Evolutionary conservation across 768 basidiomycete species (phyloP), one percentile per base, ranked within the genome.

Genomic region (Mycena polygramma): DNA sequence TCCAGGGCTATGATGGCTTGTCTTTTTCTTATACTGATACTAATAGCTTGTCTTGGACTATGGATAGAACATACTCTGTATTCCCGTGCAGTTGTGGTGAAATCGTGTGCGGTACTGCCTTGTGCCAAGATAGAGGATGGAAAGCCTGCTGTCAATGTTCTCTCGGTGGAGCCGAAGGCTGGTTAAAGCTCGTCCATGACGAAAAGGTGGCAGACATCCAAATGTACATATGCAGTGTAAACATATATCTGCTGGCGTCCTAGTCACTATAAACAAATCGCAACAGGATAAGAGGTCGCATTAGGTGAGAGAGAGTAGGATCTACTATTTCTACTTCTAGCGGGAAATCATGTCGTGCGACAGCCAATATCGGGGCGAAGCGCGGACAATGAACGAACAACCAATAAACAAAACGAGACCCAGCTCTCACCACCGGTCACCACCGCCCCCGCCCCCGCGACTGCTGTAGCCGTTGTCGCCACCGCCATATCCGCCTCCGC

Each of bases 401-500:
- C 43, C 57, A 41, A 63, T 35, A 39, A 53, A 8, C 58, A 63
- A 59, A 20, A 59, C 9, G 9, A 35, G 36, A 30, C 24, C 26
- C 17, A 55, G 53, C 63, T 53, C 20, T 24, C 41, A 79, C 79
- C 80, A 80, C 24, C 81, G 75, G 48, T 77, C 77, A 22, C 79
- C 80, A 9, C 81, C 81, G n/a, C 80, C 68, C 1, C 68, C 61
- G 7, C 68, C 68, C 0, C 66, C 58, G 7, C 74, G 72, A 2
- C 73, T 71, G 69, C 84, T 78, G 76, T 85, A 83, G 71, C 86
- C 80, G 68, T 72, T 78, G 67, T 82, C 86, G 43, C 84, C 81
- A 7, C 84, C 83, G 22, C 87, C 85, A 57, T 83, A 77, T 10
- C 85, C 83, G 37, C 82, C 80, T 57, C 84, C 80, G 26, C 83